Evolutionary conservation across 2,329 filamentous ascomycete species (phyloP), one percentile per base, ranked within the genome.

Genomic region (Geosmithia morbida): DNA sequence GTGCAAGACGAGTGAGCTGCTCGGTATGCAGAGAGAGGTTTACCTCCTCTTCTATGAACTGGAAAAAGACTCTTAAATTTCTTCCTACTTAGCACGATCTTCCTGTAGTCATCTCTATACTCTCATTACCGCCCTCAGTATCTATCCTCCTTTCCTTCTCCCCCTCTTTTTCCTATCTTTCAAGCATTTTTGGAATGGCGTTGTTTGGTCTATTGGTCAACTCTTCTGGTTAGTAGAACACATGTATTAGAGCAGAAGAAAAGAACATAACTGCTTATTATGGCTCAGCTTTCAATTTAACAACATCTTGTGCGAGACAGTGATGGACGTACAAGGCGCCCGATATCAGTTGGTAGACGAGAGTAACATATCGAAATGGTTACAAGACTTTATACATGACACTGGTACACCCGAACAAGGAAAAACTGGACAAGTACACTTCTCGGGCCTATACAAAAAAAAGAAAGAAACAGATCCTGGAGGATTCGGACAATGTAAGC

Each of bases 11-110:
- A 79, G 75, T 48, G 92, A 98, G 55, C 87, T 98, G 7, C 64
- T 98, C 49, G 79, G 81, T 7, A 95, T 96, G 88, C 88, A 96
- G 65, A 83, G 83, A 57, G 92, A 98, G 64, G 90, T 97, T 1
- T 98, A 98, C 62, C 68, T 98, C 60, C 65, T 98, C 46, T 98
- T 98, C 63, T 98, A 98, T 64, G 90, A 97, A 69, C 68, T 94
- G 56, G 85, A 90, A 53, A 71, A 70, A 54, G 63, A 66, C 7
- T 45, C n/a, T 30, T 45, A 19, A 29, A 26, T 11, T 16, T 16
- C 6, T 37, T 11, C 3, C 33, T 37, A 37, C 33, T 37, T 7
- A 30, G 7, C 29, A 7, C 11, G 11, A 30, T 30, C 29, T 7
- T 11, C 6, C 11, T 11, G 11, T 37, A 37, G 6, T 37, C 33